Base-by-base conservation (phyloP, 768 basidiomycete species). In the Sporobolomyces roseus region DNA sequence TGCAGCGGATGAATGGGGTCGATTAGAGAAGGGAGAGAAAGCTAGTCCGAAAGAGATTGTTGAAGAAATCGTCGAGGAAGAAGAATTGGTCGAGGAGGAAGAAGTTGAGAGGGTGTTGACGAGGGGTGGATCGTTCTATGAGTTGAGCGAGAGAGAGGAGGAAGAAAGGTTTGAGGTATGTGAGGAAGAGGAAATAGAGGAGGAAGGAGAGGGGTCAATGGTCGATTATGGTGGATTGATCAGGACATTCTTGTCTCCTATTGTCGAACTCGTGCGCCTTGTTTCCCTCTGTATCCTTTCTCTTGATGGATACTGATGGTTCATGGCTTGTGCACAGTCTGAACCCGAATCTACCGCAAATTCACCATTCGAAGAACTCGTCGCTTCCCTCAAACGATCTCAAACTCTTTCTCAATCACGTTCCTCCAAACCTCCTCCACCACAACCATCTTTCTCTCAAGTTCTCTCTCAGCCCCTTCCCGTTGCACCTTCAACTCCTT, bases 331-430 rank as follows among this genome's bases (percentile, higher is more conserved):
- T n/a, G n/a, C 27, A 14, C 50, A 68, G 71, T 62, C 66, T 19
- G 71, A 72, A 35, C 71, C 71, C 29, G 66, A 72, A 30, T 65
- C 71, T 25, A 58, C 64, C 4, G 52, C 54, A 41, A 63, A 63
- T 56, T 63, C 70, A 0, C 61, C 67, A 0, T 19, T 64, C 30
- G 59, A 68, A 30, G 36, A 41, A 35, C 33, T 59, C 41, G 21
- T n/a, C 32, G 30, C 62, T 8, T 46, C 55, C 23, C 21, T 60
- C 41, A 27, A 30, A 32, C 14, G 16, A 43, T 32, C 50, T 10
- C 21, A 32, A 16, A 32, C 43, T 7, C 25, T 27, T 43, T 56
- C 17, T 41, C 55, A 32, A 16, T 19, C 43, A 4, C 25, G 27
- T 43, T 56, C 17, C 32, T 49, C 41, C 27, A 41, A 35, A 32